Evolutionary conservation across 441 rosid species (phyloP), one percentile per base, ranked within the genome.

Genomic region (Oxalis stricta): DNA sequence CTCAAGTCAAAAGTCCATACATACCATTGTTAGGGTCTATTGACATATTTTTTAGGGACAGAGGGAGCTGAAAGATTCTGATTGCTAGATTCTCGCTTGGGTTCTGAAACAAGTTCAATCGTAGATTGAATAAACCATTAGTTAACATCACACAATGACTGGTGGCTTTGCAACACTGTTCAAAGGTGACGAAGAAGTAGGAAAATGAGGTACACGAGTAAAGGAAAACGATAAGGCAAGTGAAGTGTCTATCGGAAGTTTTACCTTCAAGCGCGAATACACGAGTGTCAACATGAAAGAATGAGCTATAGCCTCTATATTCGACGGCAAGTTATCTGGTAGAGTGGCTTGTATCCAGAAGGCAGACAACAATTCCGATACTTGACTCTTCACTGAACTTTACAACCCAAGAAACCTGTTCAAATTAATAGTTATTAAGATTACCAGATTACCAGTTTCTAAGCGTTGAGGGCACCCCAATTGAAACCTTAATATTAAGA

Each of bases 321-420:
- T 84, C 48, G 92, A 69, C 50, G 99, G 97, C 61, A 61, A 53
- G 60, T 77, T 84, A 65, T 92, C 94, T 0, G 91, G 73, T 56
- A 77, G 74, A 36, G 65, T 63, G 5, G 84, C 75, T 68, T 87
- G 97, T 43, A 82, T 61, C 97, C 99, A 92, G 64, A 84, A 79
- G 38, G 84, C 88, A 52, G 96, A 92, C 19, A 92, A 63, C 68
- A 92, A 58, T 29, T 75, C 95, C 46, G 81, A 63, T 6, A 87
- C 72, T 71, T 92, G 99, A 69, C n/a, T 92, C 99, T 68, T 87
- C 99, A 6, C 50, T 84, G 24, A 84, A 68, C 81, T 68, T 81
- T 75, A 84, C 64, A 53, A 77, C 52, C 46, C 54, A 71, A 2
- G 91, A 84, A 60, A 77, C 79, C 99, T 92, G 78, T 40, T 47